phyloP scores from a whole-genome alignment of 345 rosid species.

The Citrus glauca region DNA sequence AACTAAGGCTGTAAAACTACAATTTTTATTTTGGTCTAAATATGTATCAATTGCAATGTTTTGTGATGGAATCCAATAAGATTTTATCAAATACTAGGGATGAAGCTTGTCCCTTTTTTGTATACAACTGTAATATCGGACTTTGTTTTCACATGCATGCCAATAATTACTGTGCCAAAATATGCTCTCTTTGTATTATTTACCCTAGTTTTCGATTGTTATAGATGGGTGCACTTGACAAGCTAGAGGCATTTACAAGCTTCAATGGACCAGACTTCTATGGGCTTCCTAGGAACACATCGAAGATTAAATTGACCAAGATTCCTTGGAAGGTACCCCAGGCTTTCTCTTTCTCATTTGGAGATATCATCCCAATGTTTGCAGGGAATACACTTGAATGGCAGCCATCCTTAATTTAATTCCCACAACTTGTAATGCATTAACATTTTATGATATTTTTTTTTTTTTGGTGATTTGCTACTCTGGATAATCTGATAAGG shows the following conservation, averaged over 20 bases:
- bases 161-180: neutral
- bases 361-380: slow-evolving; percentile 82
- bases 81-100: neutral
- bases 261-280: slow-evolving; percentile 95
- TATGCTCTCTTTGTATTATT: neutral
- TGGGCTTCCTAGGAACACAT: slow-evolving; percentile 79
- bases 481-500: neutral
- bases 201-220: neutral
- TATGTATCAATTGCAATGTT: neutral
- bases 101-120: neutral
- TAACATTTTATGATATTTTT: neutral
- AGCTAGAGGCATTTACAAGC: slow-evolving; percentile 91
- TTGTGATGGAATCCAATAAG: neutral
- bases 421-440: neutral
- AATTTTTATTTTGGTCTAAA: neutral
- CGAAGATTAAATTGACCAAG: slow-evolving; percentile 64
- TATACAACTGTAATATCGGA: neutral
- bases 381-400: slow-evolving; percentile 81
- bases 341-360: slow-evolving; percentile 60
- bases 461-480: neutral
- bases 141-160: neutral
- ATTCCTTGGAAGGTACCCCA: slow-evolving; percentile 76
- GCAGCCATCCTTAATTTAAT: slow-evolving; percentile 33
- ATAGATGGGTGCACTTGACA: slow-evolving; percentile 89
- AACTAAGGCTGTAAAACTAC: neutral